Conservation (phyloP, 495 filamentous ascomycete genomes). For the Cudoniella acicularis region DNA sequence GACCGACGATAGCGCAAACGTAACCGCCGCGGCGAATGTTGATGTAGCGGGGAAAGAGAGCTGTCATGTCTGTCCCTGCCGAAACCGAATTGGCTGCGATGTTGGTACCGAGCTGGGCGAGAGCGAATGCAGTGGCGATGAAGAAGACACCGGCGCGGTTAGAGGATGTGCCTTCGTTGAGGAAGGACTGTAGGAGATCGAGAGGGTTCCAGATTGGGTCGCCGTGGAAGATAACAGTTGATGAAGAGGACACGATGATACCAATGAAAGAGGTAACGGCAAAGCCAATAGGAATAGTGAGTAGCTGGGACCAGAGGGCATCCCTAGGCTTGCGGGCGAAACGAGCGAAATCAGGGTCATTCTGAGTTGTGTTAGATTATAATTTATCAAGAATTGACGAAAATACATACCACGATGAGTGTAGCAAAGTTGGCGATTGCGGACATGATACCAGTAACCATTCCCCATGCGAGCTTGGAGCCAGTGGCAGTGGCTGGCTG, state of each 20-base stretch:
- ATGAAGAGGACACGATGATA: slow-evolving; percentile 88
- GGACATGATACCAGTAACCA: slow-evolving; percentile 81
- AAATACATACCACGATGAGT: slow-evolving; percentile 53
- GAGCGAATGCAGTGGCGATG: slow-evolving; percentile 74
- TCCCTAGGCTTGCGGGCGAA: slow-evolving; percentile 79
- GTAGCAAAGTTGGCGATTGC: slow-evolving; percentile 93
- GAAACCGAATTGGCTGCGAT: slow-evolving; percentile 91
- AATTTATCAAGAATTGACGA: not conserved
- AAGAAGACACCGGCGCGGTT: slow-evolving; percentile 89
- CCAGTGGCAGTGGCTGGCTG: slow-evolving; percentile 64
- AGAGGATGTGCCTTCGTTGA: slow-evolving; percentile 62
- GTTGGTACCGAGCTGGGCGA: slow-evolving; percentile 85
- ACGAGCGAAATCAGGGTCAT: slow-evolving; percentile 87
- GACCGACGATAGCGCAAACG: slow-evolving; percentile 76
- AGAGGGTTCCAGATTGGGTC: slow-evolving; percentile 86
- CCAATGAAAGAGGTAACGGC: slow-evolving; percentile 89
- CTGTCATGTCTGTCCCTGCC: slow-evolving; percentile 88
- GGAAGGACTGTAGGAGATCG: slow-evolving; percentile 67
- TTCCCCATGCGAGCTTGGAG: slow-evolving; percentile 70
- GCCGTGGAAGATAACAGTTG: slow-evolving; percentile 68
- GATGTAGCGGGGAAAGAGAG: slow-evolving; percentile 79
- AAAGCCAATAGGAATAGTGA: slow-evolving; percentile 84
- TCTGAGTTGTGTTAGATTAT: slow-evolving; percentile 30
- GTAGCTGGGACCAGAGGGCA: slow-evolving; percentile 83
- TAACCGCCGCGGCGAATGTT: slow-evolving; percentile 91